phyloP scores from a whole-genome alignment of 176 grass and related monocot genomes.

The Triticum timopheevii region DNA sequence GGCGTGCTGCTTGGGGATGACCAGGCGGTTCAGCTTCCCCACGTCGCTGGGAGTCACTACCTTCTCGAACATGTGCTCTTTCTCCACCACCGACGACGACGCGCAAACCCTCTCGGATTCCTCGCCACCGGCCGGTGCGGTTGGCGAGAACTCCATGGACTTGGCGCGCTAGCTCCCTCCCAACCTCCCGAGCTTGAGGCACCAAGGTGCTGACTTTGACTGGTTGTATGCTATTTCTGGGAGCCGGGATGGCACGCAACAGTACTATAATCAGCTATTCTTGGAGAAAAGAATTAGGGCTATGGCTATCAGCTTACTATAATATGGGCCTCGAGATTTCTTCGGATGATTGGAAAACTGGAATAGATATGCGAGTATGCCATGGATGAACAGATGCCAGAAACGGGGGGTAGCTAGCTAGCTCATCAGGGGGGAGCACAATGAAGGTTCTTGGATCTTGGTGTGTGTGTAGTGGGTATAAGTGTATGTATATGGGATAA shows the following conservation, averaged over 20 bases:
- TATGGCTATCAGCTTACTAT: constrained; percentile 31
- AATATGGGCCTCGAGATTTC: constrained; percentile 8
- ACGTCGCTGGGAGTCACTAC: constrained; percentile 95
- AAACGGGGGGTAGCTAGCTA: constrained; percentile 10
- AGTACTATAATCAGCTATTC: constrained; percentile 36
- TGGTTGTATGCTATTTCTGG: constrained; percentile 36
- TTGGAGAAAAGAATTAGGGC: constrained; percentile 21
- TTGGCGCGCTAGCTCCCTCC: not conserved
- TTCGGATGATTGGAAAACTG: constrained; percentile 10
- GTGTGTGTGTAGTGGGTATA: constrained; percentile 14
- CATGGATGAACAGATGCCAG: not conserved
- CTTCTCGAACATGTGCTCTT: constrained; percentile 98
- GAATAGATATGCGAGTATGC: constrained; percentile 7
- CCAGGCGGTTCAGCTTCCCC: constrained; percentile 93
- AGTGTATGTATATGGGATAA: constrained; percentile 21
- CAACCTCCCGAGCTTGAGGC: constrained; percentile 8
- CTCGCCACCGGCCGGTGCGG: not conserved
- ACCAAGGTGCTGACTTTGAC: constrained; percentile 47
- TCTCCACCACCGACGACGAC: constrained; percentile 47
- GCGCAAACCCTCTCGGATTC: constrained; percentile 15
- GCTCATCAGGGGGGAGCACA: not conserved
- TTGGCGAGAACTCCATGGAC: constrained; percentile 45
- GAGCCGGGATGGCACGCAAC: constrained; percentile 23
- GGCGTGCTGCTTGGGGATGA: constrained; percentile 96
- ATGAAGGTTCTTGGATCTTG: constrained; percentile 3